Base-by-base conservation (phyloP, 169 alveolate species). In the Cryptosporidium xiaoi region DNA sequence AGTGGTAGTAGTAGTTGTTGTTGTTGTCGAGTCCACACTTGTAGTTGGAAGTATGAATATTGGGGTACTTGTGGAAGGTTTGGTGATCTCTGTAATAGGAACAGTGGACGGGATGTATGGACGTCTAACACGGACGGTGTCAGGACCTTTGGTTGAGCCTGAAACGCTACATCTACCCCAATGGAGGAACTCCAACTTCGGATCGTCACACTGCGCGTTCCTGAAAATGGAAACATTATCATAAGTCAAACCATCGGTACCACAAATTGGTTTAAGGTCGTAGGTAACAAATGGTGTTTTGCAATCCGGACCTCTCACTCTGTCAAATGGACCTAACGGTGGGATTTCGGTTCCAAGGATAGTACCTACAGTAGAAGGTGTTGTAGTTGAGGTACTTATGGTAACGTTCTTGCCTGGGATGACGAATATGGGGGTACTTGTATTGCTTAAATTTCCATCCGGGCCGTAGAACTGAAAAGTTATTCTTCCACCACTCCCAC, bases 301-400 rank as follows among this genome's bases (percentile, higher is more conserved):
- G 44, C 84, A 71, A 24, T 12, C 69, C 18, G 84, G 84, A 55
- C 84, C 84, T 71, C 84, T 71, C 7, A 31, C 82, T 34, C 82
- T n/a, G 44, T 66, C 82, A 46, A 66, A 66, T 27, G 82, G 82
- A 66, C 82, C 82, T 18, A 40, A 20, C 44, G 85, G 65, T 53
- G 64, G 64, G 29, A 53, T 20, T 53, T 53, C 64, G 12, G 64
- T 53, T 53, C 33, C 64, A 53, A n/a, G 64, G 4, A 40, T 40
- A 40, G 48, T 40, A 40, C 33, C 20, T 53, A n/a, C 64, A 53
- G 64, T 53, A 53, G 64, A 20, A n/a, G 64, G 64, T 5, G 64
- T 53, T 16, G 29, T n/a, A 5, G 64, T n/a, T 53, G 64, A 53
- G 20, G 64, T 53, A 13, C 64, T 13, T 16, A 53, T 53, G 1